Percentiles rank a stretch among this genome's conserved stretches.
These are phyloP conservation scores for Citrullus colocynthis DNA, from an alignment of 306 rosid genomes.

Conservation along the genomic window DNA sequence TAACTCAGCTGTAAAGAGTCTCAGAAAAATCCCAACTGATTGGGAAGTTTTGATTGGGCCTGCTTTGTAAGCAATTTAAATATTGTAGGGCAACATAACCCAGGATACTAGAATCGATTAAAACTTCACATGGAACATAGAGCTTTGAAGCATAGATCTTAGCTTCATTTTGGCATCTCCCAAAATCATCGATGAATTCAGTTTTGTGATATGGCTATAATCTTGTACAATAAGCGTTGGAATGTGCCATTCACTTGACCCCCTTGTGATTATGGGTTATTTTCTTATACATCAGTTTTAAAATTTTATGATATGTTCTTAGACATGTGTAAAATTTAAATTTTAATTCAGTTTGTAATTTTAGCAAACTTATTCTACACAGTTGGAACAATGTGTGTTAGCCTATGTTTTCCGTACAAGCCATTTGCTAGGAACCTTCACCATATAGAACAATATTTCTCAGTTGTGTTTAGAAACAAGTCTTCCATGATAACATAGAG, in stretches of 20 bases:
- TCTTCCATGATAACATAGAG: background rate
- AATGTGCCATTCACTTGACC: background rate
- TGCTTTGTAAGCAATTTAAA: conserved; percentile 3
- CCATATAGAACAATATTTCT: background rate
- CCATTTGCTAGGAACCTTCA: too few relatives aligned
- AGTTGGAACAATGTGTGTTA: too few relatives aligned
- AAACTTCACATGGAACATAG: background rate
- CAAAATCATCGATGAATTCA: background rate
- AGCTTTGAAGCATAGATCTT: background rate
- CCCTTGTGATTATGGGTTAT: background rate
- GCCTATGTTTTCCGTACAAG: too few relatives aligned
- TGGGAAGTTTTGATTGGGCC: background rate
- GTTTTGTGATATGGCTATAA: background rate
- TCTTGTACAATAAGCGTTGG: background rate
- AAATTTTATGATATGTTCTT: background rate
- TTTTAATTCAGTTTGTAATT: too few relatives aligned
- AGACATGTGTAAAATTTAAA: background rate
- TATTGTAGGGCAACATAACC: background rate
- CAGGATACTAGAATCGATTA: background rate
- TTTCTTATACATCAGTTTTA: background rate
- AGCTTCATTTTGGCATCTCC: background rate
- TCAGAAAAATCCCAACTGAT: background rate
- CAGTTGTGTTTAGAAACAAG: background rate
- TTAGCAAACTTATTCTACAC: too few relatives aligned
- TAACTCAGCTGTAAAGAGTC: background rate